Conservation (phyloP, 208 protist species). For the Histomonas meleagridis region DNA sequence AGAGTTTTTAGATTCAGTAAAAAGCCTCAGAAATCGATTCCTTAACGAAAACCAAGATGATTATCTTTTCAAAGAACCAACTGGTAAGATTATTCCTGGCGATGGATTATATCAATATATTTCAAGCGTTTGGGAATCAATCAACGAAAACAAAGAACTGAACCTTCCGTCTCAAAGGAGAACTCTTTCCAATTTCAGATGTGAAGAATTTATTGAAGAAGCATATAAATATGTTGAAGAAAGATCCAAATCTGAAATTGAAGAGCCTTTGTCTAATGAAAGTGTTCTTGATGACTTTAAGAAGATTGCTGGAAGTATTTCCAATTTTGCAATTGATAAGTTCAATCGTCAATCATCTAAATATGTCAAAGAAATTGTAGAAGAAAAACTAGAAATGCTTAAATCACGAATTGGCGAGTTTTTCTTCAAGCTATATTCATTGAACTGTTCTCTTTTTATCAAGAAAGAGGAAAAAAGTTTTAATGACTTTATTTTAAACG, state of each 20-base stretch:
- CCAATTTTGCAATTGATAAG: neutral
- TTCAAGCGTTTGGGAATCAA: constrained; percentile 37
- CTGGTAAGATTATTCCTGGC: constrained; percentile 36
- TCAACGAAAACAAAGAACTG: constrained; percentile 39
- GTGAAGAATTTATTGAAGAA: constrained; percentile 36
- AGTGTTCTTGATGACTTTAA: neutral
- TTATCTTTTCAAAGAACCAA: constrained; percentile 12
- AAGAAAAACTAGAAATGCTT: neutral
- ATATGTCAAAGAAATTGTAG: neutral
- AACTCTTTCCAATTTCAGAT: constrained; percentile 37
- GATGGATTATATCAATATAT: constrained; percentile 35
- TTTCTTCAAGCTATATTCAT: neutral
- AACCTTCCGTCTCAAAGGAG: constrained; percentile 42
- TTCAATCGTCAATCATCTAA: neutral
- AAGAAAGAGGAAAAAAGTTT: neutral
- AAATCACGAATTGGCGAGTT: neutral
- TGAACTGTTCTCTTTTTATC: neutral
- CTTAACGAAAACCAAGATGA: neutral
- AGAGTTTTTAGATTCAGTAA: constrained; percentile 24
- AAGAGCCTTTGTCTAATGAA: neutral
- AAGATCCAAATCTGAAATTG: neutral
- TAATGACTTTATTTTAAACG: neutral
- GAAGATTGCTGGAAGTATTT: neutral
- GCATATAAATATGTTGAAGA: neutral
- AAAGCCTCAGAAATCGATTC: constrained; percentile 10